A percentile compares a stretch with the other conserved stretches of the same genome.
These are phyloP conservation scores for Gentiana straminea DNA, from an alignment of 257 asterid genomes.

Conservation along the genomic window DNA sequence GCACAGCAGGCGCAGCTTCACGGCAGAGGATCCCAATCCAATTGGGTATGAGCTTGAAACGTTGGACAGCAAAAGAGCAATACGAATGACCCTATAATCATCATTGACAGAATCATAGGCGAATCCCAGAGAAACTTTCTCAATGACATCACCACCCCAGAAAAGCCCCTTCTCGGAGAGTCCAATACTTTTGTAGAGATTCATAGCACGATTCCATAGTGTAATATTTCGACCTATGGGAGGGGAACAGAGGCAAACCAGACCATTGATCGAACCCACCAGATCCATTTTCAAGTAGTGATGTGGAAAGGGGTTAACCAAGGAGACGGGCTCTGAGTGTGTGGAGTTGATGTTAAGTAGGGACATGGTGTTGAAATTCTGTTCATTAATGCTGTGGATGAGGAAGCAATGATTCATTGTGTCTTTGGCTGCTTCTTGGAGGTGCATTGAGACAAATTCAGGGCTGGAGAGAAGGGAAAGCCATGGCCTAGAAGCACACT, in stretches of 20 bases:
- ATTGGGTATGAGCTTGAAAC: too few species aligned
- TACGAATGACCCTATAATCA: slow-evolving; percentile 1
- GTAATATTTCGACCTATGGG: not conserved
- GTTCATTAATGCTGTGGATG: not conserved
- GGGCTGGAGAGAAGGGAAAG: slow-evolving; percentile 1
- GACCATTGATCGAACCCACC: slow-evolving; percentile 1
- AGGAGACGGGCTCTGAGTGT: not conserved
- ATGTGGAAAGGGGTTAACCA: not conserved
- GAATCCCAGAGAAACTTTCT: not conserved
- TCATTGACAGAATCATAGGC: not conserved
- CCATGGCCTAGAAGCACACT: slow-evolving; percentile 1
- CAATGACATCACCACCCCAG: too few species aligned
- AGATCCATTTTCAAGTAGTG: not conserved
- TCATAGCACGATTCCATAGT: not conserved
- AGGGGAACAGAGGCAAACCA: not conserved
- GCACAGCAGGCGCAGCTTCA: too few species aligned
- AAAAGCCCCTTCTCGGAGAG: not conserved
- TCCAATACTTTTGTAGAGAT: not conserved
- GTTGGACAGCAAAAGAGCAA: not conserved
- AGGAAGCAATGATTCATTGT: not conserved
- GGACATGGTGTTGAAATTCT: not conserved
- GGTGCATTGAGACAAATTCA: not conserved
- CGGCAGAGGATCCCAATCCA: too few species aligned
- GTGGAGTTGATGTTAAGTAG: not conserved
- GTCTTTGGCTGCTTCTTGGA: not conserved